Evolutionary conservation across 805 yeast genomes (phyloP), one percentile per base, ranked within the genome.

Genomic region (Isabelozyma gotoi): DNA sequence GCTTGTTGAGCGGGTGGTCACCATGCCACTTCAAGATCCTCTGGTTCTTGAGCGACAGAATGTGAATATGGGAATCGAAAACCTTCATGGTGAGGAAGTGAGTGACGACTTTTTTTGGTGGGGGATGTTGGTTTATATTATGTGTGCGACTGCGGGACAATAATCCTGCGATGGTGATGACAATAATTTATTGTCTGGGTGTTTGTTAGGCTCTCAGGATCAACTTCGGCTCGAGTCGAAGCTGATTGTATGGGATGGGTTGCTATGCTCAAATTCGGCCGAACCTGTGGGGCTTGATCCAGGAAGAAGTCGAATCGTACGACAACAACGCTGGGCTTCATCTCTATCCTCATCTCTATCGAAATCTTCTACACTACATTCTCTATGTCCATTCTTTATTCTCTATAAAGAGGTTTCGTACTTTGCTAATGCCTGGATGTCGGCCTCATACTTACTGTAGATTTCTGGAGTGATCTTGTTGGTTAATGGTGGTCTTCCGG

Each of bases 11-110:
- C 6, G 60, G 56, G 29, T 50, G 50, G 21, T 56, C 65, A 4
- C 44, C 47, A 12, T 63, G 49, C 71, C 74, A 70, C 14, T 65
- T 56, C 36, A 66, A 48, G 31, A 51, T 45, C 1, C 44, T 34
- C n/a, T 53, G 47, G 39, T 63, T 58, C 8, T 36, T 17, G 12
- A 41, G 41, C n/a, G 65, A 46, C 50, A 52, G 66, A n/a, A 70
- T 42, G 41, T 70, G 76, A 20, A 68, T 61, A 47, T 70, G 76
- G 7, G 72, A 46, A 45, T 69, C 74, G 19, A 68, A 48, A 7
- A 52, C 42, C 32, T 46, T 47, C 45, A 41, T 48, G 24, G n/a
- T 7, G 34, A 32, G 10, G 34, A 14, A 32, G 17, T 14, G 17
- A 14, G 16, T 14, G 34, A 15, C 8, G 34, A n/a, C n/a, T n/a